Evolutionary conservation across 2,329 filamentous ascomycete genomes (phyloP), one percentile per base, ranked within the genome.

Genomic region (Chrysoporthe deuterocubensis): DNA sequence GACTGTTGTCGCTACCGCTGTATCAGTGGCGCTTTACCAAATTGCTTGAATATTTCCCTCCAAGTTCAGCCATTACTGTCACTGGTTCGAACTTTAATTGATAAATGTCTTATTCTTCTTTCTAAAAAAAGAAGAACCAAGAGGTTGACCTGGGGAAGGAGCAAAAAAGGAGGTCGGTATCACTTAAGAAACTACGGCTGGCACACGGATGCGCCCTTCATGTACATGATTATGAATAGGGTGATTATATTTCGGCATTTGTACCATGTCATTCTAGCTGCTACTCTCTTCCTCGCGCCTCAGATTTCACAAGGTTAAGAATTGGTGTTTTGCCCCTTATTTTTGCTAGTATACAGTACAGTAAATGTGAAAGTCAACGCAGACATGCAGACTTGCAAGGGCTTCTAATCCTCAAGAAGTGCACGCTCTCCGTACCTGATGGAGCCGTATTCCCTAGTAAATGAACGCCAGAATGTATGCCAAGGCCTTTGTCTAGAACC

Each of bases 401-500:
- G 44, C 42, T 52, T 65, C 50, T 54, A 34, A 62, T 37, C 57
- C 54, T 46, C 68, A 65, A 43, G 32, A 60, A 16, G n/a, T 42
- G 26, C 62, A 62, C 56, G 62, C 58, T 32, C 52, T 60, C 58
- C 42, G 58, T 62, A 62, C 62, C 52, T 54, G 46, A 63, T 34
- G 14, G 34, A 42, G 46, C 37, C 40, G 54, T 16, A 40, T 9
- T 42, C 26, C 54, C 3, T 9, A 21, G 42, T 16, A 59, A 14
- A 48, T 32, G 18, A 57, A 64, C 54, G 62, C 62, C 62, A 32
- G 18, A 57, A 18, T 34, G 54, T 26, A 61, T 34, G 60, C 32
- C 34, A 43, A 65, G 48, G 65, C 66, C 37, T 65, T 60, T 68
- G 42, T 60, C 67, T 61, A 64, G 57, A 65, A 40, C 68, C 64